These are phyloP conservation scores for Moelleriella libera DNA, from an alignment of 2,329 filamentous ascomycete genomes.

Conservation along the genomic window DNA sequence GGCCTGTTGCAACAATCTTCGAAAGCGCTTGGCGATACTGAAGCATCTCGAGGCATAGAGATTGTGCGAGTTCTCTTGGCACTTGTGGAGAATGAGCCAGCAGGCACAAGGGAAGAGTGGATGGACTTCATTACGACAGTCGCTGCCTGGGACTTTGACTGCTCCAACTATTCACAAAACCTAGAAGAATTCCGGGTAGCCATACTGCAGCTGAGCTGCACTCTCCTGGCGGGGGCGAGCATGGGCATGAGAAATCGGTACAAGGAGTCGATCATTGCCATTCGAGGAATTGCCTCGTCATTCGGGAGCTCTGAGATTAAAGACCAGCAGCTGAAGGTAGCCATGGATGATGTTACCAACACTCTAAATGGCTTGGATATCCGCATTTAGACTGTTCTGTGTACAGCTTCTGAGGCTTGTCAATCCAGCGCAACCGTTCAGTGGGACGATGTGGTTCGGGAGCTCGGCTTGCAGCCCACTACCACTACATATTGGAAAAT, in stretches of 20 bases:
- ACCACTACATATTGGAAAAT: no score
- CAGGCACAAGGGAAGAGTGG: slow-evolving; percentile 37
- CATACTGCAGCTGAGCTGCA: slow-evolving; percentile 39
- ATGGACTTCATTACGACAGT: slow-evolving; percentile 38
- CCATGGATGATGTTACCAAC: slow-evolving; percentile 29
- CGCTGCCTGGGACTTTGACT: slow-evolving; percentile 30
- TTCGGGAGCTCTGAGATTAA: background rate
- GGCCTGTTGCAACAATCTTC: slow-evolving; percentile 22
- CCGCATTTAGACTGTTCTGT: background rate
- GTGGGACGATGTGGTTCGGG: no score
- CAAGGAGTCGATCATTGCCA: slow-evolving; percentile 32
- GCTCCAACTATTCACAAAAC: slow-evolving; percentile 9
- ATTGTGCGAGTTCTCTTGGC: slow-evolving; percentile 40
- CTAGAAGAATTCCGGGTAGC: slow-evolving; percentile 38
- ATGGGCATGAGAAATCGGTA: slow-evolving; percentile 34
- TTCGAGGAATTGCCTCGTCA: slow-evolving; percentile 28
- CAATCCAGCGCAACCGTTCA: background rate
- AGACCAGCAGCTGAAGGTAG: slow-evolving; percentile 20
- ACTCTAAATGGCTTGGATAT: slow-evolving; percentile 10
- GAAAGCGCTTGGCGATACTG: slow-evolving; percentile 10
- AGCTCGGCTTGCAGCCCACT: no score
- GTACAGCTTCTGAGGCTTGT: background rate
- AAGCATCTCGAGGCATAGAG: slow-evolving; percentile 34
- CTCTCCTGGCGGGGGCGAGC: slow-evolving; percentile 32
- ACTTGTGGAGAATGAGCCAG: slow-evolving; percentile 31